Evolutionary conservation across 306 rosid species (phyloP).

Genomic region (Quercus agrifolia): DNA sequence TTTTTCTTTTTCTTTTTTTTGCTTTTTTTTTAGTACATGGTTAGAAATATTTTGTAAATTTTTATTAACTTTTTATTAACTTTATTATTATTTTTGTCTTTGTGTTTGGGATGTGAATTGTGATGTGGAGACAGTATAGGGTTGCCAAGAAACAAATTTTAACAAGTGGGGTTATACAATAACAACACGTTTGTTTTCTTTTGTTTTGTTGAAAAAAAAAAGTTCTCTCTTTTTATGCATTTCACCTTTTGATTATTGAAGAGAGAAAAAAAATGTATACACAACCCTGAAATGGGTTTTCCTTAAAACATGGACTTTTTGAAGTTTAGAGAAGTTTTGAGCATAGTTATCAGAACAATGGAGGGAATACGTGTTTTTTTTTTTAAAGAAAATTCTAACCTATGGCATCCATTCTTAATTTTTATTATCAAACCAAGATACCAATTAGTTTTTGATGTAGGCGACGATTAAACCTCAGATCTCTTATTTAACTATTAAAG

Average conservation of each 20-base stretch:
- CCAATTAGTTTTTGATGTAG: rapidly evolving
- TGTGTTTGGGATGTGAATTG: too few relatives aligned
- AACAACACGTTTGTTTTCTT: not conserved
- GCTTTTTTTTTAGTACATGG: too few relatives aligned
- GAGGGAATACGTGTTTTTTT: too few relatives aligned
- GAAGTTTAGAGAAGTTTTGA: too few relatives aligned
- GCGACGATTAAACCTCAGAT: rapidly evolving
- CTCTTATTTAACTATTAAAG: rapidly evolving
- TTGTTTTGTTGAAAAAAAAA: not conserved
- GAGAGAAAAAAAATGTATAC: too few relatives aligned
- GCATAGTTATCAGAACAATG: too few relatives aligned
- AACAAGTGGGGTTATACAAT: not conserved
- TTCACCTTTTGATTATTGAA: too few relatives aligned
- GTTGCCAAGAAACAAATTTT: not conserved
- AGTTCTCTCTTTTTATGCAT: too few relatives aligned
- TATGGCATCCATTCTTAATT: rapidly evolving
- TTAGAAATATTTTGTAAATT: not conserved
- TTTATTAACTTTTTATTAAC: not conserved
- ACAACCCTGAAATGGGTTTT: too few relatives aligned
- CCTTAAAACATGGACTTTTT: too few relatives aligned
- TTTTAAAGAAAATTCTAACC: rapidly evolving
- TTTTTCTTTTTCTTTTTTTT: too few relatives aligned
- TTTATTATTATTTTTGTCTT: not conserved
- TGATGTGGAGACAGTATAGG: too few relatives aligned
- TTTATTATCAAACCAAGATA: rapidly evolving